Evolutionary conservation across 2,329 filamentous ascomycete species (phyloP), one percentile per base, ranked within the genome.

Genomic region (Byssothecium circinans): DNA sequence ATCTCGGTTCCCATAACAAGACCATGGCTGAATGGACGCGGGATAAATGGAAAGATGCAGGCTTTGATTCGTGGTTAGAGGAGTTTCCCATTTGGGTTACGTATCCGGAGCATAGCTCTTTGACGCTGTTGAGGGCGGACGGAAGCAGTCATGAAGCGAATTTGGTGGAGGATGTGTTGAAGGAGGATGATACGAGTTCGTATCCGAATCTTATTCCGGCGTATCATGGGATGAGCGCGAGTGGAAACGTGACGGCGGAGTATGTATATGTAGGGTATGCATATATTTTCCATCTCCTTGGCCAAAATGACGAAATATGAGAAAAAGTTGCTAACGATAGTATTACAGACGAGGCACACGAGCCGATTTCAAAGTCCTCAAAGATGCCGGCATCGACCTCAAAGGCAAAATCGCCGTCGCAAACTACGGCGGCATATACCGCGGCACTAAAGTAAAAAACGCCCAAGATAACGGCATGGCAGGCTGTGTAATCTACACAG

Each of bases 371-470:
- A 57, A 74, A 27, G 58, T 67, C 7, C 55, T 73, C 11, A 52
- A 67, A 32, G 65, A 66, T 29, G 55, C 71, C 3, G 69, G 69
- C 11, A 67, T 75, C 15, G 54, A 67, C n/a, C 57, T 75, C 1
- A 62, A 73, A 44, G 72, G 72, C 38, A 75, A 74, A 50, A 73
- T 75, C 43, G 73, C 72, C 1, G 43, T 75, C 8, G 62, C 69
- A 19, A 64, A 64, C 38, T 75, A 73, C 45, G 68, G 69, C 4
- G 69, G 61, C 3, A 62, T 68, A 7, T 73, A 71, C 52, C 65
- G 73, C n/a, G 72, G 72, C 2, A 61, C 74, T 15, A 75, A 75
- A 49, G 71, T 75, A 23, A 73, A 74, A 59, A 73, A 73, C 48
- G 68, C 71, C 10, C 65, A 72, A 42, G 65, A 69, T n/a, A 56